Evolutionary conservation across 2,329 filamentous ascomycete species (phyloP), one percentile per base, ranked within the genome.

Genomic region (Monosporascus ibericus): DNA sequence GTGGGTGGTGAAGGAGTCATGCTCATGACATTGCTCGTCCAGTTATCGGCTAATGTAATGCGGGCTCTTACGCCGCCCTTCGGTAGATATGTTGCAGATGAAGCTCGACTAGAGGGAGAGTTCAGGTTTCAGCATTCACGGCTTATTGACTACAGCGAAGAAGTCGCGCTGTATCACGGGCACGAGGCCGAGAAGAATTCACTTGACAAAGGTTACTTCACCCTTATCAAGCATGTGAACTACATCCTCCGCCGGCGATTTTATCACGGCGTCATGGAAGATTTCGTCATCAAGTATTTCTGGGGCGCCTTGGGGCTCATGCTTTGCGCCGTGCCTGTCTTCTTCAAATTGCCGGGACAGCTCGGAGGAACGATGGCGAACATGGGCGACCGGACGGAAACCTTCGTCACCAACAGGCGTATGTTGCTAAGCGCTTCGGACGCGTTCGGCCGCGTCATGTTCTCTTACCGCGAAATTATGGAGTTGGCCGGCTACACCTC

Each of bases 281-380:
- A 99, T 70, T 99, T 96, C 70, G 90, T 97, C 53, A 96, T 99
- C 72, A 99, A 99, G 71, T 99, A 99, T 69, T 94, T 97, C 72
- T 99, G 94, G 94, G 94, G 94, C 40, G 92, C 94, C 2, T 71
- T 99, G 44, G 94, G 94, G 1, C 79, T 99, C 58, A 71, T 96
- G 58, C 84, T 99, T 9, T 99, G 94, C 76, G 95, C 90, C 69
- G 85, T 96, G 0, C 94, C 94, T 0, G 92, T 97, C 2, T 99
- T 99, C 70, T 88, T 99, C 77, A 92, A 92, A 70, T 80, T 96
- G 18, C 91, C 92, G 0, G 88, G 88, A 1, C 78, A 85, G 58
- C 67, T 79, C 44, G 74, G 75, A 14, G 73, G 70, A 36, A 70
- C 75, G 7, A 58, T 68, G 47, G 64, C 78, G 61, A 86, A 75